Evolutionary conservation across 2,329 filamentous ascomycete genomes (phyloP).

Genomic region (Seiridium cupressi): DNA sequence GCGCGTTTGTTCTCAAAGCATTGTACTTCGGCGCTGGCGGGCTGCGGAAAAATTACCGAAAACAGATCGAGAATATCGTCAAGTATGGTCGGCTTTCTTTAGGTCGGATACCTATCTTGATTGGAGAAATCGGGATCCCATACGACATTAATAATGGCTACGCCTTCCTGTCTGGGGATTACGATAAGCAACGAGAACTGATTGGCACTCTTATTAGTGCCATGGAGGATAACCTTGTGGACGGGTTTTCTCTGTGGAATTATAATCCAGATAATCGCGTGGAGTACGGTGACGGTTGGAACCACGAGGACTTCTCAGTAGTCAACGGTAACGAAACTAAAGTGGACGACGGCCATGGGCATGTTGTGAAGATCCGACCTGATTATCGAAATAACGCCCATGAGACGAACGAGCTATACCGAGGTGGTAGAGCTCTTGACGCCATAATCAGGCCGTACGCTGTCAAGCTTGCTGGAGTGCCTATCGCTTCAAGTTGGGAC

Average conservation of each 20-base stretch:
- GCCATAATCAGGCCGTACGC: conserved; percentile 40
- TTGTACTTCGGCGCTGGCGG: conserved; percentile 38
- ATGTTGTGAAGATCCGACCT: not conserved
- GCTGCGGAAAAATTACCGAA: conserved; percentile 35
- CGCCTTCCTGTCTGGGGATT: conserved; percentile 35
- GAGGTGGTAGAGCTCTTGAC: conserved; percentile 34
- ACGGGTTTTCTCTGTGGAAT: conserved; percentile 37
- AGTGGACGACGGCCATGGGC: conserved; percentile 25
- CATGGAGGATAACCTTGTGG: conserved; percentile 37
- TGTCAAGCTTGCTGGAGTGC: conserved; percentile 36
- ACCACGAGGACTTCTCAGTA: conserved; percentile 41
- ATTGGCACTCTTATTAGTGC: conserved; percentile 36
- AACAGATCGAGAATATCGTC: conserved; percentile 34
- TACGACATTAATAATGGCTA: conserved; percentile 36
- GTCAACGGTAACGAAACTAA: conserved; percentile 32
- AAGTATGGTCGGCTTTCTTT: conserved; percentile 29
- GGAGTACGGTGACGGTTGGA: conserved; percentile 40
- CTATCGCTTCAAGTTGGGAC: conserved; percentile 32
- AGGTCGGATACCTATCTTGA: conserved; percentile 31
- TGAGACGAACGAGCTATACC: conserved; percentile 33
- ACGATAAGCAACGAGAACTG: conserved; percentile 36
- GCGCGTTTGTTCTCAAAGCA: conserved; percentile 37
- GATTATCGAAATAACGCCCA: conserved; percentile 32
- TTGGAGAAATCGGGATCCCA: conserved; percentile 39
- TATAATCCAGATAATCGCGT: conserved; percentile 36